Percentiles rank a stretch among this genome's conserved stretches.
Evolutionary conservation across 2,329 filamentous ascomycete species (phyloP).

Genomic region (Rhexocercosporidium sp.): DNA sequence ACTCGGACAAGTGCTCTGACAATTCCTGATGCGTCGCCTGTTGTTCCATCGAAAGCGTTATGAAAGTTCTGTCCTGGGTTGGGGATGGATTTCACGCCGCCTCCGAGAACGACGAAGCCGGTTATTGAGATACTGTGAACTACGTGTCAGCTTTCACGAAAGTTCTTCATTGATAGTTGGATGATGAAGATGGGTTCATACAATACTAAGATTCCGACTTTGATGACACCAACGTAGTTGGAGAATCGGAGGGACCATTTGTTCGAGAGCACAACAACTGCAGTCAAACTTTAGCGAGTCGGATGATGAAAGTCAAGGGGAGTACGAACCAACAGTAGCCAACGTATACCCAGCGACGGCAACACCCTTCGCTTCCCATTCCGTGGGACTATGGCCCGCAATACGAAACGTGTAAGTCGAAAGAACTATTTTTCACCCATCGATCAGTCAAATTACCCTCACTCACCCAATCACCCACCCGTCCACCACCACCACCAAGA

Average conservation of each 20-base stretch:
- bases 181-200: slow-evolving; percentile 35
- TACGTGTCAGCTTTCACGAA: slow-evolving; percentile 13
- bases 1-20: slow-evolving; percentile 63
- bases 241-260: slow-evolving; percentile 59
- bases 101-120: slow-evolving; percentile 66
- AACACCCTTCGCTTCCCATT: slow-evolving; percentile 71
- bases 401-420: slow-evolving; percentile 67
- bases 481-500: too few species aligned
- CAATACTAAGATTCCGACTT: slow-evolving; percentile 66
- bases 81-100: slow-evolving; percentile 51
- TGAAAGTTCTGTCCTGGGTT: slow-evolving; percentile 60
- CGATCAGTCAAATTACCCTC: background rate
- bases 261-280: slow-evolving; percentile 57
- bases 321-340: slow-evolving; percentile 53
- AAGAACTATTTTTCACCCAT: slow-evolving; percentile 48
- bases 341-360: slow-evolving; percentile 54
- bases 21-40: slow-evolving; percentile 50
- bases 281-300: background rate
- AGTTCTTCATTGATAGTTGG: too few species aligned
- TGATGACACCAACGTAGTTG: slow-evolving; percentile 63
- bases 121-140: slow-evolving; percentile 54
- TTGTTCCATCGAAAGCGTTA: slow-evolving; percentile 57
- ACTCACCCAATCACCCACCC: too few species aligned
- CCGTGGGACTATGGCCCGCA: slow-evolving; percentile 52
- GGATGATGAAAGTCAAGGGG: background rate